phyloP scores from a whole-genome alignment of 768 basidiomycete genomes.

The Russula compacta region DNA sequence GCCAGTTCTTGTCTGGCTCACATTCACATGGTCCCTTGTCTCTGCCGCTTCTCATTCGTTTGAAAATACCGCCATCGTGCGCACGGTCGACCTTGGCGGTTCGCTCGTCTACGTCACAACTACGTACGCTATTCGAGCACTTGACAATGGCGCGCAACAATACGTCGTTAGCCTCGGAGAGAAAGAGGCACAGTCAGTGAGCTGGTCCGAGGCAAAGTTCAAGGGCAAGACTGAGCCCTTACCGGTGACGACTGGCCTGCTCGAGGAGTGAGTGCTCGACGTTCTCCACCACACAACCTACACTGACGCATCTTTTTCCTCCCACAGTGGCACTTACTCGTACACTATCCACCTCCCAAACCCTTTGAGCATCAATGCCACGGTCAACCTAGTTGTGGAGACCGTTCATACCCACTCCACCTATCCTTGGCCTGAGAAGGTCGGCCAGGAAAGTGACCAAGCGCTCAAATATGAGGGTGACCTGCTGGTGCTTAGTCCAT shows the following conservation, averaged over 20 bases:
- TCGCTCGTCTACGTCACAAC: constrained; percentile 83
- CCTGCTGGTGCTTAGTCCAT: constrained; percentile 79
- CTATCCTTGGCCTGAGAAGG: constrained; percentile 63
- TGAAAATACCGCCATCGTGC: constrained; percentile 85
- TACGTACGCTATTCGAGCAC: constrained; percentile 74
- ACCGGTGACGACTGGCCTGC: constrained; percentile 38
- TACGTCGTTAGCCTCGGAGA: constrained; percentile 63
- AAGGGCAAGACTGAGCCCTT: constrained; percentile 60
- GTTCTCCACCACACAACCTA: background rate
- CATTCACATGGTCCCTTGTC: constrained; percentile 34
- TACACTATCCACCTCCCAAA: constrained; percentile 59
- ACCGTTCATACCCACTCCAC: constrained; percentile 73
- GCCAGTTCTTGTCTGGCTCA: constrained; percentile 36
- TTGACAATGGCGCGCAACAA: constrained; percentile 46
- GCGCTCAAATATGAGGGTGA: constrained; percentile 67
- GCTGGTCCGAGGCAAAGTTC: constrained; percentile 72
- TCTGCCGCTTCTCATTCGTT: constrained; percentile 45
- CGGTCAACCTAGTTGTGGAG: constrained; percentile 70
- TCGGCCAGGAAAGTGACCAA: constrained; percentile 69
- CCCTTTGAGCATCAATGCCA: constrained; percentile 46
- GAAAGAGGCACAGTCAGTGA: constrained; percentile 56
- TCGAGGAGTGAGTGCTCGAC: constrained; percentile 42
- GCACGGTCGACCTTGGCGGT: constrained; percentile 84
- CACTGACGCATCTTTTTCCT: background rate
- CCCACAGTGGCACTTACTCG: constrained; percentile 36